Evolutionary conservation across 2,329 filamentous ascomycete species (phyloP).

Genomic region (Clonostachys byssicola): DNA sequence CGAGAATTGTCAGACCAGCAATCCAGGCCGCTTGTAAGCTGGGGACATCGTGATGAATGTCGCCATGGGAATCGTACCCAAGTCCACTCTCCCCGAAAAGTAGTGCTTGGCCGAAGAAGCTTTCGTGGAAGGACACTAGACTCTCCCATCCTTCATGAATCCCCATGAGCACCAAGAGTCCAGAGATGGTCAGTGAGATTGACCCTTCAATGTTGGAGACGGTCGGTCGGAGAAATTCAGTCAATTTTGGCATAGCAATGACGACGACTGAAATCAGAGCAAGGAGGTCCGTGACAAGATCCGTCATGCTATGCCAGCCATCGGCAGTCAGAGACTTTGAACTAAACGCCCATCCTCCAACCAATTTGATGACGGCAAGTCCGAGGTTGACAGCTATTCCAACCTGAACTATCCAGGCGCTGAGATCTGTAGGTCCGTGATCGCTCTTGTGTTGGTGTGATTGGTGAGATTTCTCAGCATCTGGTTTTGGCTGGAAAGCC

Average conservation of each 20-base stretch:
- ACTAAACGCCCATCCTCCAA: neutral
- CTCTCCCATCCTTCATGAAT: neutral
- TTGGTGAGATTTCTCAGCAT: too few relatives aligned
- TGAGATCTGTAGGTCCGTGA: too few relatives aligned
- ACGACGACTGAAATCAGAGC: neutral
- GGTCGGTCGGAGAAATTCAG: too few relatives aligned
- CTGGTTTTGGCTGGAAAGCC: too few relatives aligned
- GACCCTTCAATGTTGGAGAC: neutral
- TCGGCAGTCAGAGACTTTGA: neutral
- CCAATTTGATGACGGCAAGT: neutral
- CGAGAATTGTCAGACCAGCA: neutral
- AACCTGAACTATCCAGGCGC: neutral
- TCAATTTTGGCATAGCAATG: neutral
- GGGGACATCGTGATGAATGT: neutral
- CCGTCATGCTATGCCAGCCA: neutral
- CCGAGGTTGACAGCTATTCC: neutral
- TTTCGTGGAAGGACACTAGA: neutral
- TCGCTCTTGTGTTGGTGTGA: too few relatives aligned
- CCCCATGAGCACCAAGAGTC: neutral
- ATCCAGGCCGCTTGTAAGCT: neutral
- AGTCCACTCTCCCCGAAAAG: neutral
- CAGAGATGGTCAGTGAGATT: neutral
- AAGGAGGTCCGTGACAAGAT: neutral
- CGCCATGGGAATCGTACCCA: neutral
- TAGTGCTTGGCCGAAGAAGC: neutral